phyloP scores from a whole-genome alignment of 306 rosid genomes.

The Castanea sativa region DNA sequence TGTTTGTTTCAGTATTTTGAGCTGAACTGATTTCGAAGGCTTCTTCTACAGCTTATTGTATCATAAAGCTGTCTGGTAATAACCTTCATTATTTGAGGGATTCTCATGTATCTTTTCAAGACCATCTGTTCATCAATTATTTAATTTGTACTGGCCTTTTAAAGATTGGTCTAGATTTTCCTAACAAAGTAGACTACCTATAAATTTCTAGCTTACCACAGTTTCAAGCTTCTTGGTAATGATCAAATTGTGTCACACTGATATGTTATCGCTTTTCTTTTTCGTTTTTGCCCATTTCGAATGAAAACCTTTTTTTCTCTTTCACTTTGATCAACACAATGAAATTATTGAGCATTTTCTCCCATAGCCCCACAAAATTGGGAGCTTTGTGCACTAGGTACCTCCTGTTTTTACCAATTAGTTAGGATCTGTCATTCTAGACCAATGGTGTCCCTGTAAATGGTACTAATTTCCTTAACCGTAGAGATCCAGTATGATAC shows the following conservation, averaged over 20 bases:
- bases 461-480: background rate
- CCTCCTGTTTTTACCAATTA: background rate
- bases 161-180: background rate
- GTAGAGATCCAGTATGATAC: background rate
- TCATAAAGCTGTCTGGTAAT: slow-evolving; percentile 22
- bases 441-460: background rate
- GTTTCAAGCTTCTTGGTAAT: background rate
- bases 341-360: background rate
- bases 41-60: slow-evolving; percentile 12
- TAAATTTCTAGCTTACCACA: background rate
- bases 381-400: too few species aligned
- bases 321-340: background rate
- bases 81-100: slow-evolving; percentile 18
- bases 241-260: background rate
- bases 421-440: background rate
- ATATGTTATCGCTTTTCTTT: background rate
- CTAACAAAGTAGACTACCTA: background rate
- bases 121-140: background rate
- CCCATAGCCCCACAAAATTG: too few species aligned
- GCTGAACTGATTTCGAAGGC: slow-evolving; percentile 35
- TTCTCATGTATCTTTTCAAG: slow-evolving; percentile 11
- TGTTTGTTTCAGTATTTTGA: slow-evolving; percentile 49
- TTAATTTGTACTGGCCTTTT: background rate
- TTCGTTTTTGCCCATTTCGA: too few species aligned
- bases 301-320: background rate